Conservation (phyloP, 2,329 filamentous ascomycete species). For the Graphilbum ipis-grandicollis region DNA sequence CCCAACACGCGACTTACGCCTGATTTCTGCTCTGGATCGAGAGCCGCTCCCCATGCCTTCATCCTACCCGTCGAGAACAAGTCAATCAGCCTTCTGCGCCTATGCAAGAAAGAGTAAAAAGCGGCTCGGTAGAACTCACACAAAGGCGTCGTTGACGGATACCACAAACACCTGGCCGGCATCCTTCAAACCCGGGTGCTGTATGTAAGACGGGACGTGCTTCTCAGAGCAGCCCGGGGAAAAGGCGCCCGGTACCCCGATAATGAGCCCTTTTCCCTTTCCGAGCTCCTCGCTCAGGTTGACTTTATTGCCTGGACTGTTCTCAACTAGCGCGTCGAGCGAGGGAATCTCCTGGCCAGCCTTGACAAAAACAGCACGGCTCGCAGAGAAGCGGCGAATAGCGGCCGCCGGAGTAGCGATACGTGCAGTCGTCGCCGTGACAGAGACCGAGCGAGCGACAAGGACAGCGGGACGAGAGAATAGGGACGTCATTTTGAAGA, state of each 20-base stretch:
- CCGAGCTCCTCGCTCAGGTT: conserved; percentile 63
- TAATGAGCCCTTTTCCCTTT: conserved; percentile 58
- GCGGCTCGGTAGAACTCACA: conserved; percentile 58
- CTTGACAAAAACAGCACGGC: conserved; percentile 46
- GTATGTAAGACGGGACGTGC: conserved; percentile 79
- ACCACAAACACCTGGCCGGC: conserved; percentile 80
- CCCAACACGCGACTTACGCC: conserved; percentile 41
- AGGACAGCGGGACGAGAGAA: conserved; percentile 4
- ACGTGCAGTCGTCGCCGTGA: conserved; percentile 1
- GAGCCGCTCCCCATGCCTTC: conserved; percentile 68
- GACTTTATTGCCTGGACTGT: conserved; percentile 82
- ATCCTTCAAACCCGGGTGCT: conserved; percentile 57
- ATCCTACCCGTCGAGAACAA: conserved; percentile 37
- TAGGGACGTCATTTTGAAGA: conserved; percentile 6
- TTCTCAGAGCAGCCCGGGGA: conserved; percentile 36
- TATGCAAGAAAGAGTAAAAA: neutral
- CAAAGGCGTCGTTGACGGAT: conserved; percentile 86
- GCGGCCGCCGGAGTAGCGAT: neutral
- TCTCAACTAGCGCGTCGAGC: conserved; percentile 62
- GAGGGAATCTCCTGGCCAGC: conserved; percentile 66
- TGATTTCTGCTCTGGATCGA: conserved; percentile 59
- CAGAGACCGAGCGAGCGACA: conserved; percentile 6
- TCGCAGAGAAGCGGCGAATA: conserved; percentile 41
- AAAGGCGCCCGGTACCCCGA: conserved; percentile 74
- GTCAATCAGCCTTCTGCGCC: neutral